Evolutionary conservation across 2,329 filamentous ascomycete species (phyloP), one percentile per base, ranked within the genome.

Genomic region (Aspergillus aculeatinus): DNA sequence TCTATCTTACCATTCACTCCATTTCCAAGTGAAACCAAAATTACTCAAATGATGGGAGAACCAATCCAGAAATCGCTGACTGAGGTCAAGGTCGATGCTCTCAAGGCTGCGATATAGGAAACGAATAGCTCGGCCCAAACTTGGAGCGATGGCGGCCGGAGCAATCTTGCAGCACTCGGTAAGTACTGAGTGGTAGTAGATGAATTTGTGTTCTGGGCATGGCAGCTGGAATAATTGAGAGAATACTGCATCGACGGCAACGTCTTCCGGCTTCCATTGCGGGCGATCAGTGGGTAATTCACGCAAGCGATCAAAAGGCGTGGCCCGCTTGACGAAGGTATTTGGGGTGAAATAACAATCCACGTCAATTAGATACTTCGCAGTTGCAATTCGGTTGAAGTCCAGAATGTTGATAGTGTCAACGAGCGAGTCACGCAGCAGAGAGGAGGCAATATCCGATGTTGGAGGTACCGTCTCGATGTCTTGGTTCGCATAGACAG

Each of bases 11-110:
- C 95, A 99, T 79, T 99, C 95, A 16, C 90, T 89, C 95, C 95
- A 99, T 78, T 98, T 98, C 95, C 95, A 99, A 10, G 95, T 95
- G 74, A 98, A 99, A 56, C 96, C 95, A 73, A 99, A 99, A 79
- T 99, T 99, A 79, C 93, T 97, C 66, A 99, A 80, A 79, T 99
- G 95, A 75, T 99, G 95, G 19, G 94, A 86, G 72, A 99, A 99
- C 95, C 95, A 99, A 74, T 98, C 94, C 72, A 96, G 82, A 78
- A 98, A 98, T 27, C 95, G 87, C 70, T 93, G 89, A 58, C 82
- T 85, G 48, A 99, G 80, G 77, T 98, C 93, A 51, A 97, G 81
- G 71, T 99, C 95, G 81, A 98, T 87, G 2, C 84, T 85, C 60
- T 92, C 88, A 10, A 91, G 81, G 73, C 89, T 92, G 63, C 90